phyloP scores from a whole-genome alignment of 176 grass and related monocot species.

The barley (Hordeum vulgare) region MorexV3_pseudomolecules_assembly NC_058518.1:457313581-457314080 shows the following conservation, averaged over 20 bases:
- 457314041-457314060: background rate
- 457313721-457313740: background rate
- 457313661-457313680: conserved; percentile 35
- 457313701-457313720: conserved; percentile 31
- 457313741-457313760: background rate
- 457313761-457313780: background rate
- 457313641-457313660: conserved; percentile 29
- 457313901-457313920: conserved; percentile 36
- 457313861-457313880: conserved; percentile 55
- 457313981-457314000: background rate
- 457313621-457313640: no score
- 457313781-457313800: conserved; percentile 57
- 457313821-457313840: conserved; percentile 66
- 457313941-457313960: background rate
- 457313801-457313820: no score
- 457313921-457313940: background rate
- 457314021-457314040: background rate
- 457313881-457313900: conserved; percentile 76
- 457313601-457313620: conserved; percentile 60
- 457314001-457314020: background rate
- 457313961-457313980: background rate
- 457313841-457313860: conserved; percentile 69
- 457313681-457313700: conserved; percentile 30
- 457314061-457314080: background rate
- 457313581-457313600: conserved; percentile 80